These are phyloP conservation scores for Didymella keratinophila DNA, from an alignment of 2,329 filamentous ascomycete genomes.

Conservation along the genomic window DNA sequence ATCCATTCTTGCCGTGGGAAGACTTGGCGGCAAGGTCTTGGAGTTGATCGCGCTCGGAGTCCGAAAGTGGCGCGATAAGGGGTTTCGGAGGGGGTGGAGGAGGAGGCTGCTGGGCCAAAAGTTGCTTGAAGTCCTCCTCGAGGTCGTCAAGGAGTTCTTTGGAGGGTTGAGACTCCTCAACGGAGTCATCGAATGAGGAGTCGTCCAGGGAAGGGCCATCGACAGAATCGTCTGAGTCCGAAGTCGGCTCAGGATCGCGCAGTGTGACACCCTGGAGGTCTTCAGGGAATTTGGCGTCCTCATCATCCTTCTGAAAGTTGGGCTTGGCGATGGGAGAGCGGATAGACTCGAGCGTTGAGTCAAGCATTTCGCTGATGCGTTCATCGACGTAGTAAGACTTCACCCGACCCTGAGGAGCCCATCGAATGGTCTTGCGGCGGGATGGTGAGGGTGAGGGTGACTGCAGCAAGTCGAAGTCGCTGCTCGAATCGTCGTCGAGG, in stretches of 20 bases:
- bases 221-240: slow-evolving; percentile 16
- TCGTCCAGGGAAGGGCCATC: not conserved
- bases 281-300: not conserved
- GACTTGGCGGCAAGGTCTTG: slow-evolving; percentile 24
- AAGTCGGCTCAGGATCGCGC: not conserved
- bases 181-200: slow-evolving; percentile 20
- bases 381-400: slow-evolving; percentile 33
- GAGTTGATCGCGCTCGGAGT: slow-evolving; percentile 27
- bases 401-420: slow-evolving; percentile 19
- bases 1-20: slow-evolving; percentile 25
- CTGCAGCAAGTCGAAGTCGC: not conserved
- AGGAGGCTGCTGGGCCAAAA: slow-evolving; percentile 22
- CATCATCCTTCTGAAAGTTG: not conserved
- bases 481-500: slow-evolving; percentile 19
- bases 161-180: slow-evolving; percentile 32
- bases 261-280: not conserved
- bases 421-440: slow-evolving; percentile 24
- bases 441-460: slow-evolving; percentile 1
- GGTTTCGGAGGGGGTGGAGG: slow-evolving; percentile 22
- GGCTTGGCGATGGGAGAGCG: slow-evolving; percentile 8
- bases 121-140: slow-evolving; percentile 24
- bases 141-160: slow-evolving; percentile 33
- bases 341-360: slow-evolving; percentile 32
- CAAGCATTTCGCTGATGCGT: slow-evolving; percentile 34
- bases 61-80: slow-evolving; percentile 31